Evolutionary conservation across 768 basidiomycete species (phyloP), one percentile per base, ranked within the genome.

Genomic region (Lenzites betulinus): DNA sequence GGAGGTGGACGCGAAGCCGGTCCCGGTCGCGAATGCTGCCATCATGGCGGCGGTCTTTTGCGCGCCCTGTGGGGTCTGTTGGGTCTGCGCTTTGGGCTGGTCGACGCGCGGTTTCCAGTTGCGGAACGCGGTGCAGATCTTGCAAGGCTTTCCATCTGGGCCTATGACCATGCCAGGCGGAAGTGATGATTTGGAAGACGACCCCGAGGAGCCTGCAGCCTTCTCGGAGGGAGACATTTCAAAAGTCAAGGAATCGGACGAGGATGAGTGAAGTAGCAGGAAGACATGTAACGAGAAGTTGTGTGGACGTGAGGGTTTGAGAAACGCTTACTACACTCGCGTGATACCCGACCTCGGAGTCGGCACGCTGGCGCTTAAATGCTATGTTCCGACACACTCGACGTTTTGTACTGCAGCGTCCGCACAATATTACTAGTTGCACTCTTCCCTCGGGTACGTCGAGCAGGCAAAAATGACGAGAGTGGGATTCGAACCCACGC

Each of bases 71-170:
- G 33, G 18, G 43, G n/a, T 36, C 12, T 7, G 6, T 9, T 48
- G 46, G 16, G 30, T 28, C 20, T 18, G 15, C 20, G 23, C 52
- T 58, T 39, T 74, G 28, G 76, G 71, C 16, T 76, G 73, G 52
- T 70, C 68, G 16, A 63, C 67, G 12, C 62, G 59, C 7, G 83
- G 83, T 49, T 79, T 81, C 86, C 87, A 92, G 67, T 84, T 76
- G 25, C 88, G 84, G 73, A 91, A 92, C 30, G 89, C 87, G 42
- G 86, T 90, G 68, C 94, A 95, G 28, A 92, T 86, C 76, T 93
- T 96, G 81, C 96, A 98, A 0, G 92, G 93, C 73, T 95, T 97
- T 20, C 96, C 95, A 64, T 98, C 93, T 13, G 93, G 90, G 1
- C 92, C 95, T 65, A 98, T 76, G 57, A 95, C 83, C 81, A 93